These are phyloP conservation scores for Globisporangium heterothallicum DNA, from an alignment of 352 stramenopile genomes.

Conservation along the genomic window DNA sequence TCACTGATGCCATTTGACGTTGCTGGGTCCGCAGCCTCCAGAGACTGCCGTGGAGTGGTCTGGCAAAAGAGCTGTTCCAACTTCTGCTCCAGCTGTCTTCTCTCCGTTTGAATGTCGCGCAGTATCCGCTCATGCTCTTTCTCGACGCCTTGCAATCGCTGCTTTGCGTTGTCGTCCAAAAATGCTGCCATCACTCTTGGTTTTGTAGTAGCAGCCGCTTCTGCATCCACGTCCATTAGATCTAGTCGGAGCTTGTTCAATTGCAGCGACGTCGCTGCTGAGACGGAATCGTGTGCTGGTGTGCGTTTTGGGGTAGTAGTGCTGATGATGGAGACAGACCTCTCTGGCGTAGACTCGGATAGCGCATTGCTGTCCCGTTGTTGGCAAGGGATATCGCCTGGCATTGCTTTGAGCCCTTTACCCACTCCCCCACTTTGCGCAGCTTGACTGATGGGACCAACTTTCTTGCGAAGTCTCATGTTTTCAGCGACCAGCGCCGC, in stretches of 20 bases:
- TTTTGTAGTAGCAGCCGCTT: conserved; percentile 3
- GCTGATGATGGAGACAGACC: background rate
- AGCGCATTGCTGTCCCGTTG: background rate
- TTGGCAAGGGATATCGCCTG: background rate
- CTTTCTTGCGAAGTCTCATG: conserved; percentile 32
- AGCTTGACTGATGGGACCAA: background rate
- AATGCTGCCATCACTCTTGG: conserved; percentile 16
- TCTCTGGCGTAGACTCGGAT: conserved; percentile 1
- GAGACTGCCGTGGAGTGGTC: background rate
- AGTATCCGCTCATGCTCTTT: conserved; percentile 12
- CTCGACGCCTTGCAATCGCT: conserved; percentile 5
- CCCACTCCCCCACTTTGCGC: background rate
- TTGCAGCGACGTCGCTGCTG: conserved; percentile 11
- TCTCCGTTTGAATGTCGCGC: conserved; percentile 13
- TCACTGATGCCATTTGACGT: background rate
- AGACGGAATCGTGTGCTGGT: background rate
- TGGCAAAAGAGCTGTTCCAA: conserved; percentile 7
- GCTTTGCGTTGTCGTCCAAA: conserved; percentile 6
- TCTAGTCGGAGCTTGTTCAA: conserved; percentile 33
- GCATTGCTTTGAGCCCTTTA: background rate
- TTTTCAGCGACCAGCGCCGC: conserved; percentile 38
- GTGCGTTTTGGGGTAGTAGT: background rate
- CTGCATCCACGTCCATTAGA: conserved; percentile 10
- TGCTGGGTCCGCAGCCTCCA: background rate
- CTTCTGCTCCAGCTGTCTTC: conserved; percentile 12